A percentile compares a stretch with the other conserved stretches of the same genome.
These are phyloP conservation scores for Brettanomyces custersianus DNA, from an alignment of 805 yeast genomes.

Conservation along the genomic window DNA sequence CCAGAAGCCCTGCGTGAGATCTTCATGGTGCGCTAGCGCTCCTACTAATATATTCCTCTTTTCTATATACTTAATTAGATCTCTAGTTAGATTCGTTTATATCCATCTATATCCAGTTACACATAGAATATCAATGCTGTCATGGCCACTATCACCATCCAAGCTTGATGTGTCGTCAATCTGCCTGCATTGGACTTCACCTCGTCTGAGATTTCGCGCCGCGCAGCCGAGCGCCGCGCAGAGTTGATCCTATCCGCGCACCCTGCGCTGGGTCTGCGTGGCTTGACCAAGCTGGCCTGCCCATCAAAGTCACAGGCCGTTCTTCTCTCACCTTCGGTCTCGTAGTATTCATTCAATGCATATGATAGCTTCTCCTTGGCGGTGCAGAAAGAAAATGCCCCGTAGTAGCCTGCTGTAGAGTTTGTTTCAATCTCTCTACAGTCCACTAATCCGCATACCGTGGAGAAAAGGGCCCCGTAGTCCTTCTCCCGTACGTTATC, in stretches of 20 bases:
- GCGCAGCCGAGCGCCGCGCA: too few species aligned
- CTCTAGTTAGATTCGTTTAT: neutral
- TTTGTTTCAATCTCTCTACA: conserved; percentile 56
- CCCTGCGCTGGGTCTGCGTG: too few species aligned
- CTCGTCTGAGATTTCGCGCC: too few species aligned
- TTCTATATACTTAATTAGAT: neutral
- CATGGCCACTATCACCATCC: too few species aligned
- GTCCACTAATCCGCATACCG: conserved; percentile 47
- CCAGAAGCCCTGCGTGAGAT: conserved; percentile 84
- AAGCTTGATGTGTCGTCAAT: too few species aligned
- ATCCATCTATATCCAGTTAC: too few species aligned
- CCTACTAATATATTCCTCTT: neutral
- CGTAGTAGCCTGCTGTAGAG: conserved; percentile 60
- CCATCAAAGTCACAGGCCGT: conserved; percentile 69
- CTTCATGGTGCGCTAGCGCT: conserved; percentile 55
- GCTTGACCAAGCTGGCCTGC: conserved; percentile 55
- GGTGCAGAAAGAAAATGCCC: conserved; percentile 66
- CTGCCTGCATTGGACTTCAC: too few species aligned
- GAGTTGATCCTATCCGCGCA: too few species aligned
- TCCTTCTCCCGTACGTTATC: conserved; percentile 41
- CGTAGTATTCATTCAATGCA: conserved; percentile 57
- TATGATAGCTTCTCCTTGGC: conserved; percentile 61
- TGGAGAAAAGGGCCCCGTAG: conserved; percentile 51
- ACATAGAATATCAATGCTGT: too few species aligned
- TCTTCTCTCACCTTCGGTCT: conserved; percentile 30